Evolutionary conservation across 148 eudicot genomes (phyloP).

Genomic region (Chenopodium suecicum): DNA sequence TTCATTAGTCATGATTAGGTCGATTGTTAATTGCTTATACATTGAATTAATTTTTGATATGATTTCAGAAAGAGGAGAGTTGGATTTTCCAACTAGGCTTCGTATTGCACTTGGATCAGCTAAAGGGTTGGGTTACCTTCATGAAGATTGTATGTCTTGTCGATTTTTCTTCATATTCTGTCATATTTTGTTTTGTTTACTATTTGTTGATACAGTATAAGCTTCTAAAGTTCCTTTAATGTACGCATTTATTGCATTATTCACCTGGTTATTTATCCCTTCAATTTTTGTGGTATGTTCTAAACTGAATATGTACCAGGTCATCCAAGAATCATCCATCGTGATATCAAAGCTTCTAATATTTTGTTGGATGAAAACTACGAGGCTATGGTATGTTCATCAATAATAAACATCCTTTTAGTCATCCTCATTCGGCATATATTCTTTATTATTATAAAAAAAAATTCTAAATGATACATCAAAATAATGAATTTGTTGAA

Average conservation of each 20-base stretch:
- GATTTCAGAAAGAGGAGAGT: slow-evolving; percentile 45
- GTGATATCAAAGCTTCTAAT: slow-evolving; percentile 91
- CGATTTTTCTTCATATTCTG: background rate
- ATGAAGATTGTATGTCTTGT: slow-evolving; percentile 70
- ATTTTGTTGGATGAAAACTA: slow-evolving; percentile 65
- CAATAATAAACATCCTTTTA: background rate
- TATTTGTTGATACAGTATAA: too few species aligned
- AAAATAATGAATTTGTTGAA: background rate
- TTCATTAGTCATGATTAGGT: background rate
- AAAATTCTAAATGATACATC: background rate
- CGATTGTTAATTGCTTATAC: too few species aligned
- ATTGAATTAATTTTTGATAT: background rate
- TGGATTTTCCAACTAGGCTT: slow-evolving; percentile 70
- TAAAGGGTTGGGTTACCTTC: slow-evolving; percentile 84
- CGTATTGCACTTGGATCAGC: slow-evolving; percentile 89
- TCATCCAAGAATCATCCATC: slow-evolving; percentile 86
- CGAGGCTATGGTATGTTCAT: slow-evolving; percentile 65
- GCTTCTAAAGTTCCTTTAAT: background rate
- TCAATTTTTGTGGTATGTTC: background rate
- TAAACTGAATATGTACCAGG: slow-evolving; percentile 37
- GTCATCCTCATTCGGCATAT: background rate
- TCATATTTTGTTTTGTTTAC: background rate
- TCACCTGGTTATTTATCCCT: background rate
- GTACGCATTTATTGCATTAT: too few species aligned
- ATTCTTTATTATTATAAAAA: too few species aligned